Percentiles rank a stretch among this genome's conserved stretches.
Evolutionary conservation across 176 grass and related monocot species (phyloP).

Genomic region (barley (Hordeum vulgare)): DNA sequence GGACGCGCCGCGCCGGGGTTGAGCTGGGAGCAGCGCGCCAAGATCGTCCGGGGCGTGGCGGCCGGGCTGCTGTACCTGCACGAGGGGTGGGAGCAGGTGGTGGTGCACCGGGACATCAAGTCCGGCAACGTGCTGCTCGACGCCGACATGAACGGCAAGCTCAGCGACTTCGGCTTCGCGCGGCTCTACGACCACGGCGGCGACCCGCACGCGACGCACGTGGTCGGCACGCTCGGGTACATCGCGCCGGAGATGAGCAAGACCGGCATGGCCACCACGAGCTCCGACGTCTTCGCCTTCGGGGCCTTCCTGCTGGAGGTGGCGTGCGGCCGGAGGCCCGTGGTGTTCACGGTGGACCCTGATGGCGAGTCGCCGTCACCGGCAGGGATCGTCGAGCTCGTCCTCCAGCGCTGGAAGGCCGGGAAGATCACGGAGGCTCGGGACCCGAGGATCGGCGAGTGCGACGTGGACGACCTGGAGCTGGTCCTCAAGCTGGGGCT

Average conservation of each 20-base stretch:
- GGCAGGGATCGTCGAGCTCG: constrained; percentile 51
- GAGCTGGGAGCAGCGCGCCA: constrained; percentile 52
- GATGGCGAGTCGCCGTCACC: constrained; percentile 3
- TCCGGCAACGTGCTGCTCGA: constrained; percentile 81
- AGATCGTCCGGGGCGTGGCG: constrained; percentile 52
- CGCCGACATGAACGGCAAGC: constrained; percentile 54
- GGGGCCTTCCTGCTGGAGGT: constrained; percentile 63
- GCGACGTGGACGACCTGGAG: constrained; percentile 39
- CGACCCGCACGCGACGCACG: constrained; percentile 41
- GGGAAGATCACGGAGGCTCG: constrained; percentile 31
- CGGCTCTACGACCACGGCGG: constrained; percentile 58
- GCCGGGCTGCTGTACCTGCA: constrained; percentile 74
- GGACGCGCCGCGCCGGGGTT: neutral
- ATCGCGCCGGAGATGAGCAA: constrained; percentile 74
- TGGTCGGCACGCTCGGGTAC: constrained; percentile 63
- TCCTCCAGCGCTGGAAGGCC: constrained; percentile 50
- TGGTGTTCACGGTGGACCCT: neutral
- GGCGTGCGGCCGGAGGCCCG: constrained; percentile 45
- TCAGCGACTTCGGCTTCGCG: constrained; percentile 87
- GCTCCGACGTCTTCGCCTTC: constrained; percentile 68
- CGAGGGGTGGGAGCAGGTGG: constrained; percentile 86
- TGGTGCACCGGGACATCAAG: constrained; percentile 92
- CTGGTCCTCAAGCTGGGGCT: constrained; percentile 67
- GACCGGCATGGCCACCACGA: constrained; percentile 66
- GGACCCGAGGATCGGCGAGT: constrained; percentile 42